Evolutionary conservation across 257 asterid genomes (phyloP).

Genomic region (Gentiana straminea): DNA sequence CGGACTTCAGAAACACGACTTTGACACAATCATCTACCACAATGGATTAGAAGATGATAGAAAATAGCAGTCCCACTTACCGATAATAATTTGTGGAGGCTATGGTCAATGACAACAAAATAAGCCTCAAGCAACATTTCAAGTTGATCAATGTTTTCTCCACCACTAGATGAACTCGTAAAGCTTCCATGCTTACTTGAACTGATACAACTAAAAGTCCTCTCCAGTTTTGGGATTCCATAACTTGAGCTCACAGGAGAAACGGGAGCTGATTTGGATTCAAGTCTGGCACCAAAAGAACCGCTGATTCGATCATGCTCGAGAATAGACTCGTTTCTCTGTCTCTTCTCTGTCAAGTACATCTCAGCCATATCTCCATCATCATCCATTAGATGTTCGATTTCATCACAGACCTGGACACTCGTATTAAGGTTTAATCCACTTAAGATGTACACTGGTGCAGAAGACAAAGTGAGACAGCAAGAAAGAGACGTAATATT

Average conservation of each 20-base stretch:
- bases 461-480: slow-evolving; percentile 5
- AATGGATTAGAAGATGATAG: too few relatives aligned
- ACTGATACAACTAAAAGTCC: slow-evolving; percentile 80
- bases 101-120: slow-evolving; percentile 70
- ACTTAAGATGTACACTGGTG: slow-evolving; percentile 5
- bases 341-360: slow-evolving; percentile 95
- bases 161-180: slow-evolving; percentile 48
- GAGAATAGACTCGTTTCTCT: slow-evolving; percentile 48
- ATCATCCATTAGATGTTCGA: slow-evolving; percentile 96
- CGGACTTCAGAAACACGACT: too few relatives aligned
- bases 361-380: slow-evolving; percentile 99
- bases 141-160: slow-evolving; percentile 86
- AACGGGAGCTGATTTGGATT: slow-evolving; percentile 65
- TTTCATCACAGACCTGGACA: slow-evolving; percentile 80
- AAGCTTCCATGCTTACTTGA: slow-evolving; percentile 77
- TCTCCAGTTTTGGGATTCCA: slow-evolving; percentile 51
- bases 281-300: slow-evolving; percentile 23
- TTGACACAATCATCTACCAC: too few relatives aligned
- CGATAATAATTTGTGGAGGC: slow-evolving; percentile 82
- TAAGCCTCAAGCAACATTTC: slow-evolving; percentile 98
- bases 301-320: slow-evolving; percentile 29
- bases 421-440: slow-evolving; percentile 7
- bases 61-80: slow-evolving; percentile 32
- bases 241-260: slow-evolving; percentile 65
- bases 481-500: slow-evolving; percentile 7